Evolutionary conservation across 495 filamentous ascomycete species (phyloP), one percentile per base, ranked within the genome.

Genomic region (Hypoxylon perforatum): DNA sequence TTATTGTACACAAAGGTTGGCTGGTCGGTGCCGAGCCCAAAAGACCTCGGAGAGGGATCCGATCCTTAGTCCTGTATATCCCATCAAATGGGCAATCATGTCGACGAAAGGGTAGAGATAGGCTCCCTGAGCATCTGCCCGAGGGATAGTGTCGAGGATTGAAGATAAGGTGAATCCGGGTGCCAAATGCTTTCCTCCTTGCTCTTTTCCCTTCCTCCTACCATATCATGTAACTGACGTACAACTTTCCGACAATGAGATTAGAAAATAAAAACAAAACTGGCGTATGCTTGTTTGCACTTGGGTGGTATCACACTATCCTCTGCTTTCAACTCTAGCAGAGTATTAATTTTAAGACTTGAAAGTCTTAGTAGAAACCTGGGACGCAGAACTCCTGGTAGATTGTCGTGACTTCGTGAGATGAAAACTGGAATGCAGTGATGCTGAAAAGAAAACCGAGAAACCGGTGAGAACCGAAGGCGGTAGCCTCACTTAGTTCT

Each of bases 381-480:
- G 21, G 28, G 23, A 45, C 56, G 56, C 56, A 49, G 46, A 69
- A 69, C 66, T 69, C 66, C 66, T 35, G 38, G 52, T 33, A 51
- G 65, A 61, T 62, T 36, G 55, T 75, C 69, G 45, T 74, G 49
- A 76, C 60, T 46, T 72, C 70, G 61, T 74, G 12, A 62, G 28
- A 23, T 57, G 65, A 55, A 47, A 58, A 28, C 15, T 25, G 48
- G 12, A 45, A 46, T 45, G 53, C 41, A 70, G 59, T 52, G 61
- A 61, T 65, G 58, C 33, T 61, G 52, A 52, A 54, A 50, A 54
- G 39, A 52, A 48, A 57, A 25, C 17, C 36, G 28, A 51, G 38
- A 25, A 39, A 30, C 45, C 25, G 25, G 30, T 22, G 28, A 41
- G 44, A 36, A 49, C 12, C 47, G 22, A 9, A 19, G 25, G 30